Base-by-base conservation (phyloP, 139 green algal genomes). In the Volvox africanus region DNA sequence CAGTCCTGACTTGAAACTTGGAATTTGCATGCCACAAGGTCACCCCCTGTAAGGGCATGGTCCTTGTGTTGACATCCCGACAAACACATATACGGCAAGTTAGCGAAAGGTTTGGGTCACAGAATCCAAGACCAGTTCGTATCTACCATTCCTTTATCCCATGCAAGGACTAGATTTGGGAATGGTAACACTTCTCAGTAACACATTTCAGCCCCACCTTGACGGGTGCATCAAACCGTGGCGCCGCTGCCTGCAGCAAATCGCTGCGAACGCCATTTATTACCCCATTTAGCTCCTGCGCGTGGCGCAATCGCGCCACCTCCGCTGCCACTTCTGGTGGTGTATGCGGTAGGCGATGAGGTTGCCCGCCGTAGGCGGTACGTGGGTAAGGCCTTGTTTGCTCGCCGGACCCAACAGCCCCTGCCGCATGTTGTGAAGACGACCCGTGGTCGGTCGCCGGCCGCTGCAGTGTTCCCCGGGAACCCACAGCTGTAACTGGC, bases 251-350 rank as follows among this genome's bases (percentile, higher is more conserved):
- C n/a, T 67, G 65, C 67, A 37, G 22, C 36, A 89, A 71, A 71
- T 89, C 85, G 28, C 69, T 73, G 6, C 44, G 37, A 16, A 89
- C n/a, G 37, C 85, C 69, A 20, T 32, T 71, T 68, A 89, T 89
- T 5, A 89, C 85, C 21, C 85, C 73, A 20, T 90, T 61, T 32
- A 84, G 30, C 73, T 90, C 86, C 50, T 90, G 86, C 28, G 73
- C 73, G 20, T 83, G 50, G 24, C 86, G 86, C 86, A 90, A n/a
- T 20, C 86, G 71, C 11, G 86, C 71, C n/a, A 90, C 50, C 71
- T 90, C 86, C 50, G 86, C 86, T 17, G 73, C 86, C 86, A 90
- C 50, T 20, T 90, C 86, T 13, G 73, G 86, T 35, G 86, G 86
- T 44, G 86, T 83, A 21, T 75, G 73, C 30, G 86, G 50, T n/a